These are phyloP conservation scores for Fusarium tuaranense DNA, from an alignment of 2,329 filamentous ascomycete species.

Conservation along the genomic window DNA sequence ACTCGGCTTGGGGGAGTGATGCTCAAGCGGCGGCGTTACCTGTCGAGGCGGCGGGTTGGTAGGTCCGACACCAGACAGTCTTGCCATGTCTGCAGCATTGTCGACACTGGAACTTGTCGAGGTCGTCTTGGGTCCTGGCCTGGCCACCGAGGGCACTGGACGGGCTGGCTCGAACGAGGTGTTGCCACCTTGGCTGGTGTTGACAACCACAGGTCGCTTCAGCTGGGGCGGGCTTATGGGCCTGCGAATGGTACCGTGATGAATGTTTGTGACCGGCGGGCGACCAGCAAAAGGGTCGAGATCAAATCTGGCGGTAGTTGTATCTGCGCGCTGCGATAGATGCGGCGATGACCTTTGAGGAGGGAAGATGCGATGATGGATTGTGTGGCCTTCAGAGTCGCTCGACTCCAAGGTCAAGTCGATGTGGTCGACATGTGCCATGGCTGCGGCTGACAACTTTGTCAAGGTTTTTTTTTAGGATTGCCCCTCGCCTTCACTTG, in stretches of 20 bases:
- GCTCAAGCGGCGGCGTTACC: constrained; percentile 38
- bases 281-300: constrained; percentile 14
- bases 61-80: constrained; percentile 32
- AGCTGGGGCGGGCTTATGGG: constrained; percentile 47
- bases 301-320: constrained; percentile 24
- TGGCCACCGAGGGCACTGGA: constrained; percentile 1
- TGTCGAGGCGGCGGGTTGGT: constrained; percentile 38
- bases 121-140: constrained; percentile 18
- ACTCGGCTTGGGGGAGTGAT: constrained; percentile 17
- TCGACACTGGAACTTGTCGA: constrained; percentile 21
- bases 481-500: constrained; percentile 40
- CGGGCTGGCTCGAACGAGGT: constrained; percentile 10
- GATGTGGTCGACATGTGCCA: constrained; percentile 26
- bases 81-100: constrained; percentile 40
- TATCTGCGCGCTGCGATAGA: constrained; percentile 5
- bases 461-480: constrained; percentile 42
- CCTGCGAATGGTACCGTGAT: constrained; percentile 16
- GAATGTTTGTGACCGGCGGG: constrained; percentile 6
- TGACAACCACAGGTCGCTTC: constrained; percentile 33
- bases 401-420: constrained; percentile 36
- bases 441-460: constrained; percentile 32
- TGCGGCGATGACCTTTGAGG: background rate
- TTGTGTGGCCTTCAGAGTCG: constrained; percentile 21
- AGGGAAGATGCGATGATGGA: background rate
- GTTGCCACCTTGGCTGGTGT: constrained; percentile 7